Evolutionary conservation across 2,329 filamentous ascomycete species (phyloP), one percentile per base, ranked within the genome.

Genomic region (Diplodia intermedia): DNA sequence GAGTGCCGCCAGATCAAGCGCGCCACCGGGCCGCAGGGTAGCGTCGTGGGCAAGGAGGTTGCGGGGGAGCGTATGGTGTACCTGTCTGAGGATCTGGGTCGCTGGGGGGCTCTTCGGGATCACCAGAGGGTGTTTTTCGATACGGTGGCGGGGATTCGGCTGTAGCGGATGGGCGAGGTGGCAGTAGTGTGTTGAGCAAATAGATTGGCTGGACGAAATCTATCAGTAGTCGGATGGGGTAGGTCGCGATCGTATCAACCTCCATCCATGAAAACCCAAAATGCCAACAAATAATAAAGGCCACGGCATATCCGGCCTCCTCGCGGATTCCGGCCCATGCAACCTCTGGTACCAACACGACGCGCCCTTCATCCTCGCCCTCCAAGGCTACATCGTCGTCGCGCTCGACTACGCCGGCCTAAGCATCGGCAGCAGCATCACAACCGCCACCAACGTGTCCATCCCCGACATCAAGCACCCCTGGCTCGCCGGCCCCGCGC

Each of bases 381-480:
- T 73, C 0, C 67, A 72, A 52, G 75, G 76, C 56, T 75, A 74
- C 36, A 75, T 70, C 14, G 73, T 73, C 31, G 68, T 73, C 23
- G 62, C 36, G 2, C 55, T 73, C 14, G 73, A 75, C 61, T 74
- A 75, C 53, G 71, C 70, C 5, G 73, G 73, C 7, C 69, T 75
- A 2, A 73, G 73, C 6, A n/a, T 49, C 5, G 8, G 33, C 31
- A 38, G 18, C n/a, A 60, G 53, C 50, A 73, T 2, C 81, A 83
- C 23, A 26, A 26, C 23, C 2, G 23, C 23, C 23, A 26, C 23
- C 23, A 26, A 26, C 23, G 23, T 26, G 23, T 26, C 23, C 23
- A 26, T 26, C n/a, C 26, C 26, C 26, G 4, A 26, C 26, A 26
- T 26, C 26, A 26, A 26, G 26, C 26, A 26, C 26, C 26, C 26